Evolutionary conservation across 139 green algal species (phyloP), one percentile per base, ranked within the genome.

Genomic region (Gonium pectorale): DNA sequence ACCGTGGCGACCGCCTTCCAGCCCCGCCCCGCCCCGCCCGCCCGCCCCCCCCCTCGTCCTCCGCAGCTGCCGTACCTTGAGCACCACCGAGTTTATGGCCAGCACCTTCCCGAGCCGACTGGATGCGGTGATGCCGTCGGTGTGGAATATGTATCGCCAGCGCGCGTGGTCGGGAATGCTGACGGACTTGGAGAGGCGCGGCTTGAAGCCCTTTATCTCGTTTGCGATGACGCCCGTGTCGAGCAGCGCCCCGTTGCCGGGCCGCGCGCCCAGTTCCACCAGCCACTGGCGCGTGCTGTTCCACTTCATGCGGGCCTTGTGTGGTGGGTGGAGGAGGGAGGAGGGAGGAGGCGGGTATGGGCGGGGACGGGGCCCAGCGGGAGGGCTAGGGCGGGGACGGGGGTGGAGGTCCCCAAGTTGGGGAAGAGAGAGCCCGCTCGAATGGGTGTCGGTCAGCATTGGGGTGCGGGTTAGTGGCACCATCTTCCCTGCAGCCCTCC

Each of bases 41-140:
- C n/a, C n/a, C n/a, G n/a, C n/a, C n/a, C n/a, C n/a, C n/a, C n/a
- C n/a, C n/a, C n/a, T n/a, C n/a, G 13, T 17, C 49, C 17, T 56
- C 13, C 13, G 49, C 49, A 13, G 49, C 49, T 17, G 13, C 17
- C 17, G 17, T 66, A 78, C 68, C 41, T 83, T 70, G 35, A 83
- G 38, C n/a, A 70, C 44, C 44, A 90, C 80, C 22, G 40, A 72
- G 67, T 90, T 69, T 0, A 69, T 87, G 22, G 72, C 70, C 46
- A 90, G 86, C 27, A 90, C 51, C 72, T 90, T 87, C n/a, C 86
- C 86, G 31, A 86, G 83, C 51, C 86, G 86, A 72, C 86, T 82
- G 41, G 62, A 82, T 5, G 86, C 86, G 3, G 86, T 85, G 66
- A 87, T 80, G 40, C 86, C 86, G 66, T 90, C 86, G 2, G 86